Evolutionary conservation across 2,329 filamentous ascomycete genomes (phyloP).

Genomic region (Penicillium nordicum): DNA sequence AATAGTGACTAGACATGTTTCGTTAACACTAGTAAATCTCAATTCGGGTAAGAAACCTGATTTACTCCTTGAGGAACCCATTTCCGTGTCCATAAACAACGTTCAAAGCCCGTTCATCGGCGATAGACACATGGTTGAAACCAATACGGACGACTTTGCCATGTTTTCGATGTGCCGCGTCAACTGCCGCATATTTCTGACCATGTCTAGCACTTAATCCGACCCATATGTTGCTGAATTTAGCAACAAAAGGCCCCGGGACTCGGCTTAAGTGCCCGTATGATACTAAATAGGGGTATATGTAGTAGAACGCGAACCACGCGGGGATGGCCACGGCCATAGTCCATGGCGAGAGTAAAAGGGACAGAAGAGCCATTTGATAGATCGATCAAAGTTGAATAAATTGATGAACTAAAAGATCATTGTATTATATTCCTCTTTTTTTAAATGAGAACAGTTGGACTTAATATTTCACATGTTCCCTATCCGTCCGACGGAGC

Average conservation of each 20-base stretch:
- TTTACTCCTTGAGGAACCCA: constrained; percentile 31
- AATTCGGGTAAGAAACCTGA: accelerated
- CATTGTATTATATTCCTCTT: not conserved
- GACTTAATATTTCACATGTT: not conserved
- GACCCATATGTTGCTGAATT: constrained; percentile 23
- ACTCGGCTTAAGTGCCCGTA: constrained; percentile 10
- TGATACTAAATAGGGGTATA: constrained; percentile 18
- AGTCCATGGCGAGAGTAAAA: constrained; percentile 13
- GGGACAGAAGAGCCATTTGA: constrained; percentile 11
- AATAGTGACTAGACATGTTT: constrained; percentile 16
- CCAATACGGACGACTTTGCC: constrained; percentile 23
- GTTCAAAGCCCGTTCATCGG: constrained; percentile 18
- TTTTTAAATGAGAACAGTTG: not conserved
- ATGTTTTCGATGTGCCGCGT: constrained; percentile 37
- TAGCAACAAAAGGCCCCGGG: constrained; percentile 19
- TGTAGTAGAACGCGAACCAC: constrained; percentile 15
- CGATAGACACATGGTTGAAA: constrained; percentile 26
- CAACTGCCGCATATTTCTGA: constrained; percentile 36
- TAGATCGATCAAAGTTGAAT: not conserved
- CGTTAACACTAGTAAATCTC: not conserved
- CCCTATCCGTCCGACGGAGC: constrained; percentile 3
- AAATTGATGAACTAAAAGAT: not conserved
- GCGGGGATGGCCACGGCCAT: constrained; percentile 5
- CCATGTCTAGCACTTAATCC: constrained; percentile 16
- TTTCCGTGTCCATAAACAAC: constrained; percentile 31